Conservation (phyloP, 129 eudicot species). For the Apium graveolens region DNA sequence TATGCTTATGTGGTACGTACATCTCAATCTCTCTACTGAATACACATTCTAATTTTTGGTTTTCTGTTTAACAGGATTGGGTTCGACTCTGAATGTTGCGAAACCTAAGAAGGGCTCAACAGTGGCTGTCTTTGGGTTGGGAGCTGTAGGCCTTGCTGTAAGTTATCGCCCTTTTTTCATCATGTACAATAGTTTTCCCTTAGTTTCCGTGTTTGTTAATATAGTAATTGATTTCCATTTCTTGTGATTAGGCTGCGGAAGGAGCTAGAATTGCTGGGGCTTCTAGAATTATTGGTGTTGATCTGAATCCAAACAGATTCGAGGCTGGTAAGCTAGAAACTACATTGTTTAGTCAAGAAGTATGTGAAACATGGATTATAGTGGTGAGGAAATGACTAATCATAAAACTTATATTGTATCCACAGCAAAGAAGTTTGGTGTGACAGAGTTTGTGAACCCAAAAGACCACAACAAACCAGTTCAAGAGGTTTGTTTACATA, state of each 20-base stretch:
- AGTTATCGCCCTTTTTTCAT: slow-evolving; percentile 15
- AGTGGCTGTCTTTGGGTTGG: slow-evolving; percentile 79
- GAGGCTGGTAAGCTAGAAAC: slow-evolving; percentile 34
- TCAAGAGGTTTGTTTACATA: slow-evolving; percentile 40
- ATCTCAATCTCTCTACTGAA: not conserved
- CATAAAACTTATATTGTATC: not conserved
- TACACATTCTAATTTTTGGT: not conserved
- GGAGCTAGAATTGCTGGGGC: slow-evolving; percentile 81
- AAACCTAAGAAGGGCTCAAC: slow-evolving; percentile 71
- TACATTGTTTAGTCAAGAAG: not conserved
- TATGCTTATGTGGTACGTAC: not conserved
- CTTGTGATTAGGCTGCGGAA: slow-evolving; percentile 55
- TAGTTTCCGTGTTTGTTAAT: not conserved
- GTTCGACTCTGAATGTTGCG: slow-evolving; percentile 91
- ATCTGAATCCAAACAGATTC: slow-evolving; percentile 49
- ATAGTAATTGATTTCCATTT: not conserved
- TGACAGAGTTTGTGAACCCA: slow-evolving; percentile 75
- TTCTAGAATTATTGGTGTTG: slow-evolving; percentile 69
- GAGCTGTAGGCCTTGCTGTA: slow-evolving; percentile 92
- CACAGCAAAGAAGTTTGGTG: slow-evolving; percentile 80
- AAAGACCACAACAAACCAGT: slow-evolving; percentile 63
- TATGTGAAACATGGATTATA: not conserved
- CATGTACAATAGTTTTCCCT: not conserved
- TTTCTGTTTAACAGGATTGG: slow-evolving; percentile 38
- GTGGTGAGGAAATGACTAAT: not conserved